A percentile compares a stretch with the other conserved stretches of the same genome.
Conservation (phyloP, 345 rosid genomes). For the Camelina laxa region DNA sequence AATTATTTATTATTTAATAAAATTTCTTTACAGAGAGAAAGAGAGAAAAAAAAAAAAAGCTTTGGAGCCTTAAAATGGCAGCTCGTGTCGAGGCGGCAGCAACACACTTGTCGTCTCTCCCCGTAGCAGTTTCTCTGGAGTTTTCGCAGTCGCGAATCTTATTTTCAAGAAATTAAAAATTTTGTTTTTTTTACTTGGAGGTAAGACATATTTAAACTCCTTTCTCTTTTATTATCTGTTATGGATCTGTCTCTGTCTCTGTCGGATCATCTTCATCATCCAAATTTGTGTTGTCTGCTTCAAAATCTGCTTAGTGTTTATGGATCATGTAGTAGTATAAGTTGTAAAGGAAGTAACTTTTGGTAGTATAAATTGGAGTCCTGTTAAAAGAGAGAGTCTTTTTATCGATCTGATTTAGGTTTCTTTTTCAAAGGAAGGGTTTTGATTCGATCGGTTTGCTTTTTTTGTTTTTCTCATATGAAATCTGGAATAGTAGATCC, state of each 20-base stretch:
- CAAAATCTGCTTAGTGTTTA: neutral
- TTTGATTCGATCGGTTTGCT: constrained; percentile 20
- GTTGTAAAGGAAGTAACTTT: constrained; percentile 26
- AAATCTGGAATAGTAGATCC: constrained; percentile 31
- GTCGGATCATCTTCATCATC: constrained; percentile 28
- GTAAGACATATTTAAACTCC: constrained; percentile 9
- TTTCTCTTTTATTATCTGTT: constrained; percentile 23
- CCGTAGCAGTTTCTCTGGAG: constrained; percentile 28
- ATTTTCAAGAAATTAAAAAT: constrained; percentile 10
- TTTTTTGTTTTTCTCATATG: neutral
- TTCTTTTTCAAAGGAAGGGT: constrained; percentile 5
- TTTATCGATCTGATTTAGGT: constrained; percentile 24
- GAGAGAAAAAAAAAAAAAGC: neutral
- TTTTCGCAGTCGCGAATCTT: constrained; percentile 36
- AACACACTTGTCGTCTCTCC: constrained; percentile 89
- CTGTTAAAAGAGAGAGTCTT: neutral
- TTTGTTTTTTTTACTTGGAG: neutral
- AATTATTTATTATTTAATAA: neutral
- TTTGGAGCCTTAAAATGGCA: constrained; percentile 56
- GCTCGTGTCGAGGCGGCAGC: constrained; percentile 63
- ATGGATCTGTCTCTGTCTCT: constrained; percentile 46
- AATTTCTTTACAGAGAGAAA: neutral
- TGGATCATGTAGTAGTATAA: neutral
- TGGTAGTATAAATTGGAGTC: constrained; percentile 10
- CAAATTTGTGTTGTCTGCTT: constrained; percentile 25